phyloP scores from a whole-genome alignment of 768 basidiomycete genomes.

The Podaxis carcinomalis region DNA sequence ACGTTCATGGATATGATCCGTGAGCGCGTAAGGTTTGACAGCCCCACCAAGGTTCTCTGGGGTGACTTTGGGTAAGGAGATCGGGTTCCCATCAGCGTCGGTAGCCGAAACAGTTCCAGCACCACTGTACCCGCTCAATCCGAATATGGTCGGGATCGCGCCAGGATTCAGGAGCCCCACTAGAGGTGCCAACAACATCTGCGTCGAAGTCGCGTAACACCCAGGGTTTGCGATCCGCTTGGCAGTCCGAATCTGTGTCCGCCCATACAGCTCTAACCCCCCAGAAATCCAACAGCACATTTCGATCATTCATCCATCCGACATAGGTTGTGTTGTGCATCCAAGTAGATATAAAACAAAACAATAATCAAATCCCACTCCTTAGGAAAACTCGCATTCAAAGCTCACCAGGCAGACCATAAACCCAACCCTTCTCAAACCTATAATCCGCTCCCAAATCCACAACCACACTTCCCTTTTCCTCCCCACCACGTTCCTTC shows the following conservation, averaged over 20 bases:
- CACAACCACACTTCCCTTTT: constrained; percentile 73
- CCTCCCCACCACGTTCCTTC: constrained; percentile 42
- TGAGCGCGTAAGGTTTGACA: constrained; percentile 82
- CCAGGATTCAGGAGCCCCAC: constrained; percentile 61
- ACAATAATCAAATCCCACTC: constrained; percentile 20
- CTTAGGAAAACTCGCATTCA: not conserved
- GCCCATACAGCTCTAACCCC: constrained; percentile 79
- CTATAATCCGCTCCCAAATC: constrained; percentile 94
- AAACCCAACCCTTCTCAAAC: constrained; percentile 94
- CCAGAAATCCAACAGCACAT: not conserved
- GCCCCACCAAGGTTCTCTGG: constrained; percentile 72
- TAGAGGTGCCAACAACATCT: constrained; percentile 89
- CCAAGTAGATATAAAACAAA: constrained; percentile 20
- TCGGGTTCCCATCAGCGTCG: constrained; percentile 64
- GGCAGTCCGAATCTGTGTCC: constrained; percentile 58
- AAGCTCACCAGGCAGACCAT: constrained; percentile 95
- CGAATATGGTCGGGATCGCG: constrained; percentile 81
- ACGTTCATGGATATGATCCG: constrained; percentile 98
- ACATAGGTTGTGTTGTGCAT: not conserved
- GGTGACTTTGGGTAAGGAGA: constrained; percentile 78
- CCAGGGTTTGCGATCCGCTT: constrained; percentile 96
- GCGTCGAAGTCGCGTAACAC: constrained; percentile 92
- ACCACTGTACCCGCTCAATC: constrained; percentile 91
- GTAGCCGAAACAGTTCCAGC: constrained; percentile 81
- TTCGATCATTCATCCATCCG: not conserved